These are phyloP conservation scores for Schizothecium vesticola DNA, from an alignment of 495 filamentous ascomycete genomes.

Conservation along the genomic window DNA sequence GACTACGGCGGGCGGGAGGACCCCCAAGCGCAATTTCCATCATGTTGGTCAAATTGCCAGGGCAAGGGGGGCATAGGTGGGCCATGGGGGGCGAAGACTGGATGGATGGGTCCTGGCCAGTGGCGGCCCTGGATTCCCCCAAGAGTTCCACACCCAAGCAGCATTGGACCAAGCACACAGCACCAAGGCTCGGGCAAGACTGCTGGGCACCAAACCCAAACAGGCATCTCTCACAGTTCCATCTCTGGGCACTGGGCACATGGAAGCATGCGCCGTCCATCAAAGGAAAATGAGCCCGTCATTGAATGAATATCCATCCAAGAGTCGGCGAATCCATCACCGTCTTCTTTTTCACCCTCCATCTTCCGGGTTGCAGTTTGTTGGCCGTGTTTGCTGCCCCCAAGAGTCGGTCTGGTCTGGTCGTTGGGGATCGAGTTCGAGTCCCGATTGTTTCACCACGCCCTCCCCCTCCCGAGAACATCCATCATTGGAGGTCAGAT, in stretches of 20 bases:
- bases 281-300: too few relatives aligned
- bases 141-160: background rate
- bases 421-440: background rate
- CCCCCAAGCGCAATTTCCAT: slow-evolving; percentile 16
- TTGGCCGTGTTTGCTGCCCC: background rate
- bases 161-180: background rate
- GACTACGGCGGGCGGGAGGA: slow-evolving; percentile 20
- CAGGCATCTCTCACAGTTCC: background rate
- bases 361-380: background rate
- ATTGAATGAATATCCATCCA: background rate
- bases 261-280: too few relatives aligned
- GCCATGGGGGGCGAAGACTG: slow-evolving; percentile 3
- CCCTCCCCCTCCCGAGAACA: slow-evolving; percentile 3
- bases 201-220: background rate
- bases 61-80: background rate
- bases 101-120: background rate
- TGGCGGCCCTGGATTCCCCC: background rate
- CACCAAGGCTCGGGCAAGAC: background rate
- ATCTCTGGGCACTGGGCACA: background rate
- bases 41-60: slow-evolving; percentile 8
- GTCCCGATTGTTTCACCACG: slow-evolving; percentile 10
- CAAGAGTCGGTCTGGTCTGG: background rate
- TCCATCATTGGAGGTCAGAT: background rate
- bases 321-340: background rate
- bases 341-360: background rate